phyloP scores from a whole-genome alignment of 805 yeast genomes.

The Zygosaccharomyces lentus region DNA sequence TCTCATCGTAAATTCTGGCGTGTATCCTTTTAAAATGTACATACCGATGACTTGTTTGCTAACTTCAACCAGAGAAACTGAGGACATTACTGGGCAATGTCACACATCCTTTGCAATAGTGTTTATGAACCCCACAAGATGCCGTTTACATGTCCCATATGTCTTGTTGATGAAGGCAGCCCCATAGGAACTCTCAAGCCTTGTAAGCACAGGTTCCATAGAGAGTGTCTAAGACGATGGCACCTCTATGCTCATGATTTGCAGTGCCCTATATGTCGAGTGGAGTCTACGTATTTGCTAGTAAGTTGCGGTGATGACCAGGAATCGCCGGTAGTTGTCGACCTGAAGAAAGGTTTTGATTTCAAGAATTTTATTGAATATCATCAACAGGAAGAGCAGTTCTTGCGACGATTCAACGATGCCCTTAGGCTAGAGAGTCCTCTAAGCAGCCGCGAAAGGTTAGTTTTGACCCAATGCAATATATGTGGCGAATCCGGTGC shows the following conservation, averaged over 20 bases:
- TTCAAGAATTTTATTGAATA: slow-evolving; percentile 11
- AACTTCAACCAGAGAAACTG: not conserved
- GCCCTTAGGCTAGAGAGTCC: slow-evolving; percentile 2
- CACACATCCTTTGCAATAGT: not conserved
- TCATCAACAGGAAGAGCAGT: slow-evolving; percentile 8
- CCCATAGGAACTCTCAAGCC: slow-evolving; percentile 35
- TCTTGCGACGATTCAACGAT: slow-evolving; percentile 3
- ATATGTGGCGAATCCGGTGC: slow-evolving; percentile 21
- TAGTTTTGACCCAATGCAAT: slow-evolving; percentile 12
- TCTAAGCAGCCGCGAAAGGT: not conserved
- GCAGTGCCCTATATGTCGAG: slow-evolving; percentile 32
- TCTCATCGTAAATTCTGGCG: not conserved
- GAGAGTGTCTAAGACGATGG: slow-evolving; percentile 56
- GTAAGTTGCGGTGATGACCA: slow-evolving; percentile 1
- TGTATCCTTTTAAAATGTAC: not conserved
- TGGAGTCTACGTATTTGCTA: slow-evolving; percentile 11
- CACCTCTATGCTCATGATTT: slow-evolving; percentile 24
- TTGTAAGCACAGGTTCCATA: slow-evolving; percentile 56
- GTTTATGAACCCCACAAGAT: not conserved
- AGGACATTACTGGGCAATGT: not conserved
- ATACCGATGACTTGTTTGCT: not conserved
- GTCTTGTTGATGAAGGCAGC: slow-evolving; percentile 42
- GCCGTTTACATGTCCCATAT: slow-evolving; percentile 50
- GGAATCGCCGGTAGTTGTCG: slow-evolving; percentile 7
- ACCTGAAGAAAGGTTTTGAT: slow-evolving; percentile 17